phyloP scores from a whole-genome alignment of 331 rosid species.

The Acacia concinna region DNA sequence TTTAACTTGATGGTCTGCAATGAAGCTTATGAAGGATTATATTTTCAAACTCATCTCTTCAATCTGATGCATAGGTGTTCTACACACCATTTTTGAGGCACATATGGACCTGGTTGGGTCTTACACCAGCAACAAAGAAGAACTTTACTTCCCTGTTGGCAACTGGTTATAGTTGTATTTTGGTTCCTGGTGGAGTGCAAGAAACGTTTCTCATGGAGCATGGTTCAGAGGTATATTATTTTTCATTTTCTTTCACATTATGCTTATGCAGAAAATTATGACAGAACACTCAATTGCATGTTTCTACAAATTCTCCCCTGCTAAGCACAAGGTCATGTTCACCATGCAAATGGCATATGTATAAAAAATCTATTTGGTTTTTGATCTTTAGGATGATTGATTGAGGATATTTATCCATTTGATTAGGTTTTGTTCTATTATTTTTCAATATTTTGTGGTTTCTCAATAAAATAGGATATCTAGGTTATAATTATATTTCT shows the following conservation, averaged over 20 bases:
- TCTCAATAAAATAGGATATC: no score
- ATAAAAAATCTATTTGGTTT: neutral
- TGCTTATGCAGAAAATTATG: constrained; percentile 8
- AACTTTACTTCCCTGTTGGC: constrained; percentile 57
- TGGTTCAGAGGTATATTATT: constrained; percentile 66
- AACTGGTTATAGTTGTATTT: constrained; percentile 79
- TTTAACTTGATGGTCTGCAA: constrained; percentile 27
- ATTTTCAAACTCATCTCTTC: constrained; percentile 32
- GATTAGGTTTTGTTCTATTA: no score
- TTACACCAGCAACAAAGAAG: constrained; percentile 64
- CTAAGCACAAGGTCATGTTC: neutral
- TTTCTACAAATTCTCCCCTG: neutral
- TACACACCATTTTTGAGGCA: constrained; percentile 88
- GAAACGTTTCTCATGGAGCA: constrained; percentile 82
- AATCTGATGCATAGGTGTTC: constrained; percentile 65
- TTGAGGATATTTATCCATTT: no score
- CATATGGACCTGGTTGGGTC: constrained; percentile 95
- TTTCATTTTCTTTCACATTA: constrained; percentile 20
- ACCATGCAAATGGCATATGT: constrained; percentile 6
- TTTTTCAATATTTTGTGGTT: no score
- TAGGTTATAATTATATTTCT: no score
- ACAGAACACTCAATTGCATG: neutral
- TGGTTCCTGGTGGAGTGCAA: constrained; percentile 96
- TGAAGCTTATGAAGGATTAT: constrained; percentile 21
- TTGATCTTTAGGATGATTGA: no score